Conservation (phyloP, 495 filamentous ascomycete species). For the Podospora bellae-mahoneyi region DNA sequence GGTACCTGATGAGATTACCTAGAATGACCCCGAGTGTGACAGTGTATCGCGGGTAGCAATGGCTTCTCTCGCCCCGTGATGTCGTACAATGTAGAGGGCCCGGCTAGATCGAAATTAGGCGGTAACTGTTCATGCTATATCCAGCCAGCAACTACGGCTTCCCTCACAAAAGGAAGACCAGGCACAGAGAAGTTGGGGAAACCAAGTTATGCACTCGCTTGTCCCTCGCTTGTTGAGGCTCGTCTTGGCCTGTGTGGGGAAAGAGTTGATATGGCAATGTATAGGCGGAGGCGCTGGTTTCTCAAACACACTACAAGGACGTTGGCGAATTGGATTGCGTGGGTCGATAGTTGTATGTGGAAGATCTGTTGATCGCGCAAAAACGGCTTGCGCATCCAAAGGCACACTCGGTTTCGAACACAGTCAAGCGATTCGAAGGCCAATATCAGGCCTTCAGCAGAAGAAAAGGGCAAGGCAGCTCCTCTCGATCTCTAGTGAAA, state of each 20-base stretch:
- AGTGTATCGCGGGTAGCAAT: constrained; percentile 20
- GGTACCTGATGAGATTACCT: constrained; percentile 25
- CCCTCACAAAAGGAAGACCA: constrained; percentile 29
- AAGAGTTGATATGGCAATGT: background rate
- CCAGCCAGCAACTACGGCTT: constrained; percentile 28
- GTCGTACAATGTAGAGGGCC: constrained; percentile 23
- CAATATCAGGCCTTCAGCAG: background rate
- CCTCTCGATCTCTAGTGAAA: constrained; percentile 5
- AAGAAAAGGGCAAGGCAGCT: background rate
- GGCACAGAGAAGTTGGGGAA: constrained; percentile 17
- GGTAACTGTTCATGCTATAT: constrained; percentile 43
- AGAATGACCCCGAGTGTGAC: constrained; percentile 23
- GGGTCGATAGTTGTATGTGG: background rate
- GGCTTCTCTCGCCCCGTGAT: constrained; percentile 23
- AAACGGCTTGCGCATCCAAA: background rate
- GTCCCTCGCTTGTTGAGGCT: constrained; percentile 7
- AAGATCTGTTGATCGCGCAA: constrained; percentile 13
- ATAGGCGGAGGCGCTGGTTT: background rate
- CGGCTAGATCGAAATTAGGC: constrained; percentile 39
- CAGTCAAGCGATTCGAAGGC: background rate
- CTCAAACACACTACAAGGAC: background rate
- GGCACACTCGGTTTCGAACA: background rate
- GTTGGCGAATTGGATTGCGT: background rate
- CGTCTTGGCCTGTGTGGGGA: constrained; percentile 20
- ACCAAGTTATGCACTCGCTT: constrained; percentile 20